phyloP scores from a whole-genome alignment of 495 filamentous ascomycete species.

The Penicillium argentinense region DNA sequence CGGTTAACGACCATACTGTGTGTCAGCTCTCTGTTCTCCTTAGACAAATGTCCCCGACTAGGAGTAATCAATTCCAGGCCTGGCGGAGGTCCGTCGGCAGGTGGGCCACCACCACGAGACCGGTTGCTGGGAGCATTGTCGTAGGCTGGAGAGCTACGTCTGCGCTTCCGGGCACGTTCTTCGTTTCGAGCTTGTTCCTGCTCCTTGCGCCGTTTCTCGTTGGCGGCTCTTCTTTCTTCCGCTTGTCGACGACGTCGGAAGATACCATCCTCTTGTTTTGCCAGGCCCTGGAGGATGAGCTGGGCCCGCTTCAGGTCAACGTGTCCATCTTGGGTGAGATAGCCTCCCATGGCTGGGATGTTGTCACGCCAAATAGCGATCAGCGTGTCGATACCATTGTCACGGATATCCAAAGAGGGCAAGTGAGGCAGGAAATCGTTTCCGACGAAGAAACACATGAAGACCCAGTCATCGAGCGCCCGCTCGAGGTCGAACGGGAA shows the following conservation, averaged over 20 bases:
- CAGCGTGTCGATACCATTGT: constrained; percentile 94
- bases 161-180: constrained; percentile 44
- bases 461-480: constrained; percentile 99
- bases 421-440: constrained; percentile 99
- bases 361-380: constrained; percentile 96
- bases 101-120: constrained; percentile 25
- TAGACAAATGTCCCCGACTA: constrained; percentile 55
- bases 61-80: constrained; percentile 61
- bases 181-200: constrained; percentile 56
- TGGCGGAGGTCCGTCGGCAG: constrained; percentile 39
- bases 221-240: constrained; percentile 78
- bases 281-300: constrained; percentile 82
- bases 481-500: constrained; percentile 88
- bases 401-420: constrained; percentile 92
- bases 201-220: constrained; percentile 73
- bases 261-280: constrained; percentile 93
- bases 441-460: constrained; percentile 99
- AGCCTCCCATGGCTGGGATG: constrained; percentile 86
- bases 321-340: constrained; percentile 90
- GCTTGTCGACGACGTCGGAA: constrained; percentile 79
- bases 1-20: constrained; percentile 88
- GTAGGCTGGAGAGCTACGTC: constrained; percentile 48
- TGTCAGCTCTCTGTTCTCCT: constrained; percentile 64
- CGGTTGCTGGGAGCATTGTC: constrained; percentile 29
- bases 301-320: constrained; percentile 87